Evolutionary conservation across 129 eudicot genomes (phyloP).

Genomic region (Lonicera japonica): DNA sequence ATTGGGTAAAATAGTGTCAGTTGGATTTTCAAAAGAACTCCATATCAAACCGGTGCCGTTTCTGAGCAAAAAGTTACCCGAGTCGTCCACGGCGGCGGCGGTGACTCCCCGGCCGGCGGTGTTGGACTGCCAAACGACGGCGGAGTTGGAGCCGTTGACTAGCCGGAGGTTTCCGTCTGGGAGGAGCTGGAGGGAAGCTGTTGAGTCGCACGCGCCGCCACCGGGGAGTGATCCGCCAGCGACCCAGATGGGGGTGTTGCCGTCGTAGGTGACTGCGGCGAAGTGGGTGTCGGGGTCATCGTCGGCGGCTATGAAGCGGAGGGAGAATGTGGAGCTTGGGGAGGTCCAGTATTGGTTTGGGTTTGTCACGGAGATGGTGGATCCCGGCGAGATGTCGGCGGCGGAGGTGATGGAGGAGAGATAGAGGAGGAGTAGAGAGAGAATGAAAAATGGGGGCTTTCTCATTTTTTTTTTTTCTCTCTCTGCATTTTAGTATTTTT

Average conservation of each 20-base stretch:
- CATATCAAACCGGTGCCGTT: conserved; percentile 37
- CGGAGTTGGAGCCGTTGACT: conserved; percentile 35
- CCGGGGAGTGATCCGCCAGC: no score
- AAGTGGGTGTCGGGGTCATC: conserved; percentile 15
- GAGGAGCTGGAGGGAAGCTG: conserved; percentile 47
- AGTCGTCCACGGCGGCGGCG: conserved; percentile 40
- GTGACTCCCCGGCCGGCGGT: no score
- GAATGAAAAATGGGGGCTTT: background rate
- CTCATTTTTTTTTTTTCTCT: no score
- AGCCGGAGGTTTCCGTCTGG: conserved; percentile 55
- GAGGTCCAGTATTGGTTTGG: conserved; percentile 46
- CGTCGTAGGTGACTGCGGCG: conserved; percentile 48
- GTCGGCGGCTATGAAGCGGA: background rate
- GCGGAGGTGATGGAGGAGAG: no score
- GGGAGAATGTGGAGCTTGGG: no score
- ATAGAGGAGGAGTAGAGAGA: no score
- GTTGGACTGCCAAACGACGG: no score
- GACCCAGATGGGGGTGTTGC: no score
- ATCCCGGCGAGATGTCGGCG: conserved; percentile 35
- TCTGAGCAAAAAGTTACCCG: conserved; percentile 52
- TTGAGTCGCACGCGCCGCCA: no score
- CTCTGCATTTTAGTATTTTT: no score
- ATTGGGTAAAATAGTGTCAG: conserved; percentile 58
- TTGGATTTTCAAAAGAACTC: conserved; percentile 64
- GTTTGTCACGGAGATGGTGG: conserved; percentile 48